Percentiles rank a stretch among this genome's conserved stretches.
These are phyloP conservation scores for Pyrenochaeta sp. DNA, from an alignment of 2,329 filamentous ascomycete species.

Conservation along the genomic window DNA sequence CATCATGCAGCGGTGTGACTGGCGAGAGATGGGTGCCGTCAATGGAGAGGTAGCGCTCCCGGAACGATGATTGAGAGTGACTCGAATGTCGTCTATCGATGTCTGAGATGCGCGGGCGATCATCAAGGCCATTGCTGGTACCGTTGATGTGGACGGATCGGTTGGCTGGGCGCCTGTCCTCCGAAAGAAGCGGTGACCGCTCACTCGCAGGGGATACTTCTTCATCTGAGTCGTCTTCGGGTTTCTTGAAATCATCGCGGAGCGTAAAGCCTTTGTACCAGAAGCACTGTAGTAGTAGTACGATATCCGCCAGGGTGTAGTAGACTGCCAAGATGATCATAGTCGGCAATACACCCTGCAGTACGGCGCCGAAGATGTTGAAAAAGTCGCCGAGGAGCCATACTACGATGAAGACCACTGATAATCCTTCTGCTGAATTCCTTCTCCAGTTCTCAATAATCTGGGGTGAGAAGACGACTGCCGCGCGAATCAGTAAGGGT, in stretches of 20 bases:
- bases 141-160: conserved; percentile 28
- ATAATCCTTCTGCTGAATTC: conserved; percentile 84
- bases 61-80: conserved; percentile 47
- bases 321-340: conserved; percentile 97
- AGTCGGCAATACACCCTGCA: conserved; percentile 91
- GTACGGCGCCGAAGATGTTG: conserved; percentile 90
- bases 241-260: conserved; percentile 42
- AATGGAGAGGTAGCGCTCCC: conserved; percentile 64
- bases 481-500: conserved; percentile 16
- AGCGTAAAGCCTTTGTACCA: conserved; percentile 85
- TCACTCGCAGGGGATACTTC: conserved; percentile 46
- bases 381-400: conserved; percentile 96
- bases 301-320: conserved; percentile 90
- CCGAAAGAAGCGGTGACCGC: conserved; percentile 45
- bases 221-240: conserved; percentile 30
- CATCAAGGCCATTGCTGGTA: conserved; percentile 28
- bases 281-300: conserved; percentile 88
- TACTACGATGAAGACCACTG: conserved; percentile 88
- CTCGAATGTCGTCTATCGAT: conserved; percentile 41
- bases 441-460: conserved; percentile 95
- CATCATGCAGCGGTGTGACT: conserved; percentile 75
- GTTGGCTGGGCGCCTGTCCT: conserved; percentile 34
- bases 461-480: conserved; percentile 90
- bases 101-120: conserved; percentile 48
- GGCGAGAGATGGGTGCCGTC: conserved; percentile 78